A percentile compares a stretch with the other conserved stretches of the same genome.
Evolutionary conservation across 1,284 basidiomycete species (phyloP).

Genomic region (Cerioporus squamosus): DNA sequence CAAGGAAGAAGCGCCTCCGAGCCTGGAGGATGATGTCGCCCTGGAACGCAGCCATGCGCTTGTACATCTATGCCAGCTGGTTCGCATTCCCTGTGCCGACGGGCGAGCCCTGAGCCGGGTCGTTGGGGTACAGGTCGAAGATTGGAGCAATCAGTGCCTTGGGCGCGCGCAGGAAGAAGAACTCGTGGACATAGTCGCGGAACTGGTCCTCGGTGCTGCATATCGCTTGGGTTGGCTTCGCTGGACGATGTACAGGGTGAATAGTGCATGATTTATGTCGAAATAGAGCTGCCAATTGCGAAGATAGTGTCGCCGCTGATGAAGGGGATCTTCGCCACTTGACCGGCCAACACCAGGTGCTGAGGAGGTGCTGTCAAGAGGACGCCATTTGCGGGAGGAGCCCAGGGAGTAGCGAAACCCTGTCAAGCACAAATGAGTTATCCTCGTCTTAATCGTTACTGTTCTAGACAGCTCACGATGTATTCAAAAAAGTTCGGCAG

Average conservation of each 20-base stretch:
- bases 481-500: neutral
- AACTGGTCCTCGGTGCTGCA: neutral
- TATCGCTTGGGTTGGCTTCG: neutral
- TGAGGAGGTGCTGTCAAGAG: slow-evolving; percentile 34
- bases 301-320: slow-evolving; percentile 22
- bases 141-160: neutral
- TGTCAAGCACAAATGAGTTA: neutral
- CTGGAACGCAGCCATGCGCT: slow-evolving; percentile 52
- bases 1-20: slow-evolving; percentile 38
- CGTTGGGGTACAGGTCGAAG: slow-evolving; percentile 47
- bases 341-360: slow-evolving; percentile 4
- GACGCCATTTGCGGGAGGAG: slow-evolving; percentile 43
- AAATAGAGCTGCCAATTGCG: neutral
- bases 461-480: neutral
- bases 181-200: neutral
- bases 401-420: slow-evolving; percentile 29
- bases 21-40: slow-evolving; percentile 57
- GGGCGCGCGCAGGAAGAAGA: neutral
- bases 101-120: slow-evolving; percentile 53
- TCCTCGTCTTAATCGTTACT: neutral
- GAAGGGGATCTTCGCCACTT: slow-evolving; percentile 32
- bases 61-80: slow-evolving; percentile 50
- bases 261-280: neutral
- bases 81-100: slow-evolving; percentile 51
- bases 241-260: too few species aligned